These are phyloP conservation scores for Schizonepeta tenuifolia DNA, from an alignment of 257 asterid species.

Conservation along the genomic window DNA sequence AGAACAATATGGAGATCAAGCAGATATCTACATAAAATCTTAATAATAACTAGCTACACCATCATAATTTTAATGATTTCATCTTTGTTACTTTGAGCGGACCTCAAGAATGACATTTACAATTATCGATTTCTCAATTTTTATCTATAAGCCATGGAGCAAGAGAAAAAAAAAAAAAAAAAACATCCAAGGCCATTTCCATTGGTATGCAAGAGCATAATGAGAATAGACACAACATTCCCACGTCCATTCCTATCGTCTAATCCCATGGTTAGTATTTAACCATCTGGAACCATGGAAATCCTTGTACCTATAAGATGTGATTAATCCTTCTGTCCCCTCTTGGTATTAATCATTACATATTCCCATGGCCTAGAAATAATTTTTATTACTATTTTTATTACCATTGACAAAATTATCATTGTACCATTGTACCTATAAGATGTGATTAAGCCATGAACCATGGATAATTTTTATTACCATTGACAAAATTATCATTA, in stretches of 20 bases:
- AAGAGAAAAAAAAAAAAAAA: slow-evolving; percentile 16
- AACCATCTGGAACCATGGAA: not conserved
- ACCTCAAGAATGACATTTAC: slow-evolving; percentile 23
- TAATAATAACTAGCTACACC: slow-evolving; percentile 22
- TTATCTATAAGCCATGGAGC: slow-evolving; percentile 16
- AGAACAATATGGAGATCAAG: slow-evolving; percentile 26
- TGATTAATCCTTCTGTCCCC: too few species aligned
- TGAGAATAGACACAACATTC: too few species aligned
- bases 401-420: too few species aligned
- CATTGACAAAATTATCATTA: not conserved
- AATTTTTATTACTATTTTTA: too few species aligned
- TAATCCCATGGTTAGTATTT: not conserved
- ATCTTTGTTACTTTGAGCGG: slow-evolving; percentile 19
- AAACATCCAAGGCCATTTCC: too few species aligned
- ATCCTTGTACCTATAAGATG: not conserved
- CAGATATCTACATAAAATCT: slow-evolving; percentile 10
- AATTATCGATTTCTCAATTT: slow-evolving; percentile 23
- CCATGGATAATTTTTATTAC: not conserved
- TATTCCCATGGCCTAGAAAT: not conserved
- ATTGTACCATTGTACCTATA: too few species aligned
- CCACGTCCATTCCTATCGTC: not conserved
- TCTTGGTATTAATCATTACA: not conserved
- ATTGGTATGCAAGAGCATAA: not conserved
- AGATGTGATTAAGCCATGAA: too few species aligned
- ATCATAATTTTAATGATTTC: not conserved